Evolutionary conservation across 257 asterid species (phyloP).

Genomic region (Plectranthus barbatus): DNA sequence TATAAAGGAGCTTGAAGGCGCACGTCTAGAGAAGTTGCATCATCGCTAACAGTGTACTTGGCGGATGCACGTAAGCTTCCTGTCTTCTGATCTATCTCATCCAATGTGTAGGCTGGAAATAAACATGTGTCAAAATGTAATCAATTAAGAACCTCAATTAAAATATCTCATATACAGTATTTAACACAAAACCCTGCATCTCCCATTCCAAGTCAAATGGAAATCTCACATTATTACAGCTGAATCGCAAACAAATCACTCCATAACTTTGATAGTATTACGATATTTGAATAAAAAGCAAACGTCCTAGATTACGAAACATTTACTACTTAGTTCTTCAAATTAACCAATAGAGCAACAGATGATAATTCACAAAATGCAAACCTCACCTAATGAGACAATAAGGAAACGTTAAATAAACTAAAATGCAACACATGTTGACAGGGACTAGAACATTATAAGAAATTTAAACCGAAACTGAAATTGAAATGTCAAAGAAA

Average conservation of each 20-base stretch:
- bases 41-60: constrained; percentile 36
- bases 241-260: too few relatives aligned
- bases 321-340: too few relatives aligned
- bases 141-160: background rate
- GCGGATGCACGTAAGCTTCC: constrained; percentile 48
- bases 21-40: constrained; percentile 63
- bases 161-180: background rate
- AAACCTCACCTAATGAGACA: too few relatives aligned
- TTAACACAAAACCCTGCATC: background rate
- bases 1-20: constrained; percentile 22
- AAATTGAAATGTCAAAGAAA: constrained; percentile 1
- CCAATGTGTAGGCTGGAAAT: constrained; percentile 61
- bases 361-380: too few relatives aligned
- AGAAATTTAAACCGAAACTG: background rate
- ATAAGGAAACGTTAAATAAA: too few relatives aligned
- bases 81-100: constrained; percentile 65
- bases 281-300: too few relatives aligned
- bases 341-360: too few relatives aligned
- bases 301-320: too few relatives aligned
- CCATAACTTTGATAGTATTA: too few relatives aligned
- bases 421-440: background rate
- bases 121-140: background rate
- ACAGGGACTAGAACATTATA: too few relatives aligned
- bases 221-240: background rate
- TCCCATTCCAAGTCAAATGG: background rate